Evolutionary conservation across 441 rosid genomes (phyloP).

Genomic region (Arabidopsis hybrid): DNA sequence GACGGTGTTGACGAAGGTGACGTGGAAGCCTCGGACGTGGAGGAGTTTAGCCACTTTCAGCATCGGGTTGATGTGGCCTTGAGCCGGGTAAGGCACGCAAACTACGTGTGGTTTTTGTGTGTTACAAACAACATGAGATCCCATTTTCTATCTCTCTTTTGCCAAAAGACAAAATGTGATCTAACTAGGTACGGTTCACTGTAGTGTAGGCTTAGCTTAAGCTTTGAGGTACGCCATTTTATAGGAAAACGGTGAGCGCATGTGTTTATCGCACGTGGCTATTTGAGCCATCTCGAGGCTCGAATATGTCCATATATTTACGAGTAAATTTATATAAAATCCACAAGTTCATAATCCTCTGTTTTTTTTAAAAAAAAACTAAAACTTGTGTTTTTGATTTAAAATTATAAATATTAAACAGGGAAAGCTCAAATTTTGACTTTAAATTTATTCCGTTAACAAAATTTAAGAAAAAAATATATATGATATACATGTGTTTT

Average conservation of each 20-base stretch:
- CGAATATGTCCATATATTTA: background rate
- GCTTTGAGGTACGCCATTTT: conserved; percentile 1
- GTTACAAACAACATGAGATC: background rate
- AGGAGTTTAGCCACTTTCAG: conserved; percentile 42
- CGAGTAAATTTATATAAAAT: background rate
- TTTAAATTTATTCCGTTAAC: no score
- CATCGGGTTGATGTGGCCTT: conserved; percentile 47
- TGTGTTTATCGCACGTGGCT: background rate
- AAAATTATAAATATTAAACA: no score
- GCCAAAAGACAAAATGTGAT: background rate
- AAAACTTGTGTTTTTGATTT: no score
- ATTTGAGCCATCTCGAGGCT: background rate
- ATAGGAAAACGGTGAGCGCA: background rate
- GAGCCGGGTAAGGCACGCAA: conserved; percentile 41
- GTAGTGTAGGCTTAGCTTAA: background rate
- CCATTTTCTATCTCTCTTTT: conserved; percentile 11
- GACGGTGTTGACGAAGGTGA: conserved; percentile 38
- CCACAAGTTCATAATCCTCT: background rate
- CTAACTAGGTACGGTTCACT: background rate
- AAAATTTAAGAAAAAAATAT: no score
- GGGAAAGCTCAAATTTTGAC: no score
- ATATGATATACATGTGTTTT: no score
- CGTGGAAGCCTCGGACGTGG: conserved; percentile 42
- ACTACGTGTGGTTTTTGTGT: conserved; percentile 41
- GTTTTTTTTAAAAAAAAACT: background rate